Base-by-base conservation (phyloP, 805 yeast species). In the Myxozyma geophila region DNA sequence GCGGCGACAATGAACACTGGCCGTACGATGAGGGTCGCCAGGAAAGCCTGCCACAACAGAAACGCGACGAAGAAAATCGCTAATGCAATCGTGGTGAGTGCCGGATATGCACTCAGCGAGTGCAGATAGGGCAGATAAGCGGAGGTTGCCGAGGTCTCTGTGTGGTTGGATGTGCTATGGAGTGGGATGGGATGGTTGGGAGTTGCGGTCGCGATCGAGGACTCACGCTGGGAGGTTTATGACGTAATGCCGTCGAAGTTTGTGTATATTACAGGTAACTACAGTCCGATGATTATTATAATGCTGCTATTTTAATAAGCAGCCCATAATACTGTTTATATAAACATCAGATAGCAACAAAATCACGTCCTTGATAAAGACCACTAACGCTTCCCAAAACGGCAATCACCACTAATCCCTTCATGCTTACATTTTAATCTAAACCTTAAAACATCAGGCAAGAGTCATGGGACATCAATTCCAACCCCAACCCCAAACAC, bases 21-120 rank as follows among this genome's bases (percentile, higher is more conserved):
- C 13, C 69, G 62, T 7, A 64, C 65, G 21, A 60, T 66, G 28
- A 60, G 60, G 7, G 56, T 48, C 37, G 67, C 67, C 36, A 66
- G 64, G 36, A 60, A 49, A n/a, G 61, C 67, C 61, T 59, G 69
- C 65, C 69, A 66, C 37, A 65, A 62, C 67, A 63, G 51, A 49
- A 63, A 65, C 50, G 62, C 64, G 33, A 49, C 49, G 37, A 63
- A 65, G 35, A 62, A 49, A 13, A 63, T 35, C n/a, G 48, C 59
- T 8, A 57, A 56, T 21, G 68, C 54, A 43, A 55, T 28, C 51
- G 66, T 58, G 52, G 46, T 54, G 51, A 23, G 15, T 51, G 13
- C 46, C 15, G 59, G 17, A 15, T n/a, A 43, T 35, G 40, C 54
- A 44, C 43, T 53, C 54, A 53, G 12, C 23, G 17, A 39, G 17